phyloP scores from a whole-genome alignment of 2,329 filamentous ascomycete species.

The Penicillium corylophilum region DNA sequence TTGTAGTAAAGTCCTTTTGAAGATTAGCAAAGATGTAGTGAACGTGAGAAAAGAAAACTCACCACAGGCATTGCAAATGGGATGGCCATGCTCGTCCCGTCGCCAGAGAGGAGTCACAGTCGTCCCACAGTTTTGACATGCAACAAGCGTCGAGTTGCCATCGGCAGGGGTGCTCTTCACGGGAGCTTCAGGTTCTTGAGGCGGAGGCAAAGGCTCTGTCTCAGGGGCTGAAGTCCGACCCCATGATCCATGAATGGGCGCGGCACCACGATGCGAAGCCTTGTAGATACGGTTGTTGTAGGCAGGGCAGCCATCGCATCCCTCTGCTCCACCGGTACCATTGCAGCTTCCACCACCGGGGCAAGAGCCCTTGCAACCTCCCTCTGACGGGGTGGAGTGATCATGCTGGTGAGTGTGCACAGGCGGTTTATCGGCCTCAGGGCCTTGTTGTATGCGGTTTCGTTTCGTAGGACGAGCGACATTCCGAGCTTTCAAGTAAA shows the following conservation, averaged over 20 bases:
- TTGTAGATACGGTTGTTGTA: conserved; percentile 97
- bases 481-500: conserved; percentile 93
- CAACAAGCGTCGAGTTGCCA: conserved; percentile 64
- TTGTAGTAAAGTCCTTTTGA: conserved; percentile 85
- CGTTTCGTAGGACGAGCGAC: conserved; percentile 85
- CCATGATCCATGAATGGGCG: conserved; percentile 30
- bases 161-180: conserved; percentile 24
- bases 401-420: conserved; percentile 32
- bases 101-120: conserved; percentile 96
- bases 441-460: conserved; percentile 62
- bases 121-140: conserved; percentile 95
- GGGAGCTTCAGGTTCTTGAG: conserved; percentile 26
- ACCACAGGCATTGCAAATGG: conserved; percentile 99
- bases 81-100: conserved; percentile 88
- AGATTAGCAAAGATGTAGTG: conserved; percentile 5
- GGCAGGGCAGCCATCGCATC: conserved; percentile 91
- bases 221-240: conserved; percentile 33
- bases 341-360: conserved; percentile 94
- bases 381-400: conserved; percentile 26
- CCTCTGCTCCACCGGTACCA: conserved; percentile 90
- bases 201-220: conserved; percentile 14
- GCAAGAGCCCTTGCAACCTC: conserved; percentile 70
- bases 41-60: conserved; percentile 41
- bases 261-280: conserved; percentile 58
- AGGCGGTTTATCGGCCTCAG: conserved; percentile 24